Conservation (phyloP, 2,329 filamentous ascomycete species). For the Talaromyces sp. region DNA sequence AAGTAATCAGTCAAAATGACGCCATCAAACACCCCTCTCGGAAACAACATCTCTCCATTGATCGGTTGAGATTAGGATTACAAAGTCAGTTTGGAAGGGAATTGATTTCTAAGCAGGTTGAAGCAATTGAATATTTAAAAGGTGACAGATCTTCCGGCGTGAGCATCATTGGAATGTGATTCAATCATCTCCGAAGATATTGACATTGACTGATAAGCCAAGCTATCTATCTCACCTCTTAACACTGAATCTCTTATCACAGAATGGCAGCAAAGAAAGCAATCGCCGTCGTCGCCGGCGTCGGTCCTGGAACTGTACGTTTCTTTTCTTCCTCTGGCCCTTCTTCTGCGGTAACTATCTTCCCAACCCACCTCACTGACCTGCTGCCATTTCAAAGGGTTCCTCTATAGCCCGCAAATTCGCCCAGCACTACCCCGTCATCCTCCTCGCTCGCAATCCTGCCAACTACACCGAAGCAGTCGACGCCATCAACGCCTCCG, state of each 20-base stretch:
- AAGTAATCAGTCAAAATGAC: slow-evolving; percentile 4
- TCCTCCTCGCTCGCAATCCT: slow-evolving; percentile 57
- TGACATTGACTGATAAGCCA: not conserved
- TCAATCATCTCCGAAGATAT: not conserved
- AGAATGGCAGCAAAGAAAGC: slow-evolving; percentile 31
- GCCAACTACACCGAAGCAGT: slow-evolving; percentile 55
- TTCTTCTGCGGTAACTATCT: not conserved
- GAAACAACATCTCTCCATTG: not conserved
- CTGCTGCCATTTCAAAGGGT: slow-evolving; percentile 34
- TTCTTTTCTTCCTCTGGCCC: too few relatives aligned
- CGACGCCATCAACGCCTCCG: slow-evolving; percentile 56
- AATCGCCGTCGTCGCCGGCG: slow-evolving; percentile 46
- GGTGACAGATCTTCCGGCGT: not conserved
- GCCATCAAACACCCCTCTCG: slow-evolving; percentile 9
- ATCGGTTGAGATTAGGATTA: not conserved
- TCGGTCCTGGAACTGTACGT: slow-evolving; percentile 45
- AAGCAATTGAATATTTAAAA: not conserved
- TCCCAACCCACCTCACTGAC: not conserved
- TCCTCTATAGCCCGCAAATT: slow-evolving; percentile 60
- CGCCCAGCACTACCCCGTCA: slow-evolving; percentile 55
- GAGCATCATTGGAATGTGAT: not conserved
- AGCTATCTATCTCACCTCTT: too few relatives aligned
- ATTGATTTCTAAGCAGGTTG: slow-evolving; percentile 13
- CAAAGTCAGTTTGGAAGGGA: not conserved
- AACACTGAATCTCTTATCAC: not conserved